Evolutionary conservation across 306 rosid genomes (phyloP).

Genomic region (Fagus crenata): DNA sequence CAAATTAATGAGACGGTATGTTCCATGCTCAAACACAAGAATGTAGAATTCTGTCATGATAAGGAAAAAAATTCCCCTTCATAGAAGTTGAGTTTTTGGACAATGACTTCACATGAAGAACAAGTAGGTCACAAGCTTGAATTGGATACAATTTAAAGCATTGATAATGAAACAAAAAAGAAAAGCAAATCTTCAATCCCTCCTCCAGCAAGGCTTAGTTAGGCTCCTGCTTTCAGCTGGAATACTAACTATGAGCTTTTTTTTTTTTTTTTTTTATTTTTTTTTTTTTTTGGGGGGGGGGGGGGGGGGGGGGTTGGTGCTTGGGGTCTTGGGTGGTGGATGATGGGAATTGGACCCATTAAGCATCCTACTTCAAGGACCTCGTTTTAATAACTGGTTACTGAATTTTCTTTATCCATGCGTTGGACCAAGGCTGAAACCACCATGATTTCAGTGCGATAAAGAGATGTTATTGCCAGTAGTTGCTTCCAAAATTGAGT

Average conservation of each 20-base stretch:
- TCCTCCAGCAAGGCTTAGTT: not conserved
- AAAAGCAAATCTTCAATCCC: not conserved
- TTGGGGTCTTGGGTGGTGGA: no score
- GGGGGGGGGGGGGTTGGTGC: no score
- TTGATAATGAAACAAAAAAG: not conserved
- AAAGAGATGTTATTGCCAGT: not conserved
- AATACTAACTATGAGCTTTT: not conserved
- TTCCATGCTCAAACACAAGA: conserved; percentile 37
- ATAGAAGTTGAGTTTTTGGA: conserved; percentile 25
- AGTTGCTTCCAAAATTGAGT: not conserved
- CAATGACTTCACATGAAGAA: conserved; percentile 20
- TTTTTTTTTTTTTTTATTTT: no score
- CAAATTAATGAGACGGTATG: conserved; percentile 80
- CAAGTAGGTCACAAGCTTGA: conserved; percentile 23
- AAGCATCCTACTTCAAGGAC: no score
- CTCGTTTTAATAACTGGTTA: not conserved
- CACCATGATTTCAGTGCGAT: not conserved
- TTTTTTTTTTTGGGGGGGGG: no score
- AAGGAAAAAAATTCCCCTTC: conserved; percentile 18
- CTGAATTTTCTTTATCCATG: not conserved
- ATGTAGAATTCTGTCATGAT: conserved; percentile 28
- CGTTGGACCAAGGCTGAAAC: conserved; percentile 1
- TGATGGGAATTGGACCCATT: no score
- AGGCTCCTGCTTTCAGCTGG: not conserved
- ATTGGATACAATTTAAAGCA: conserved; percentile 23